Base-by-base conservation (phyloP, 805 yeast species). In the Myxozyma geophila region DNA sequence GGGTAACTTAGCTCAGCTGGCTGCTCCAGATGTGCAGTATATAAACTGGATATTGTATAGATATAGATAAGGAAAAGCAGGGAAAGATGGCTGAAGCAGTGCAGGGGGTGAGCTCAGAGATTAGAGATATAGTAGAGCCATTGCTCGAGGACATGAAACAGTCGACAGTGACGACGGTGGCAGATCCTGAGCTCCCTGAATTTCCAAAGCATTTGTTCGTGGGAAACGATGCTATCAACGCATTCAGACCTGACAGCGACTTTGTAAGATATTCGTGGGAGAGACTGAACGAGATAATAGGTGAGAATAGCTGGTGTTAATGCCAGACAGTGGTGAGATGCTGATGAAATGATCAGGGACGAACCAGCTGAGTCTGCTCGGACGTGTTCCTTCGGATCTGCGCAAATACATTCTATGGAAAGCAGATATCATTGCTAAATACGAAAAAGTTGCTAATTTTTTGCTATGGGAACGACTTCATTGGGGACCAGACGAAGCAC, bases 381-480 rank as follows among this genome's bases (percentile, higher is more conserved):
- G 61, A 17, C 70, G 77, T 9, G 63, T 71, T 8, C 73, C 74
- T 7, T 67, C 68, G 33, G 74, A 74, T 49, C 43, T 69, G 17
- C 56, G 54, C 8, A 50, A 58, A 17, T 75, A 75, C 54, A 62
- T 64, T 5, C 39, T 58, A 2, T 74, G 76, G 61, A 74, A 74
- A 55, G 54, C 62, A 39, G 46, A 52, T 15, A 63, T 65, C 35
- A 46, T 51, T 13, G 53, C 13, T n/a, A 36, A 54, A 10, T 64
- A 71, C 48, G 76, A 75, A 35, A 66, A 67, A 10, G 72, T 72
- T 2, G 70, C 72, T 12, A 55, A 71, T 36, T 75, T 47, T 47
- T 53, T 75, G 21, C 57, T 70, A 9, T 17, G 33, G 2, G 68
- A 72, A 40, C 64, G 73, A 19, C 64, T 75, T 37, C 54, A 59